Conservation (phyloP, 208 protist genomes). For the Leishmania mexicana region DNA sequence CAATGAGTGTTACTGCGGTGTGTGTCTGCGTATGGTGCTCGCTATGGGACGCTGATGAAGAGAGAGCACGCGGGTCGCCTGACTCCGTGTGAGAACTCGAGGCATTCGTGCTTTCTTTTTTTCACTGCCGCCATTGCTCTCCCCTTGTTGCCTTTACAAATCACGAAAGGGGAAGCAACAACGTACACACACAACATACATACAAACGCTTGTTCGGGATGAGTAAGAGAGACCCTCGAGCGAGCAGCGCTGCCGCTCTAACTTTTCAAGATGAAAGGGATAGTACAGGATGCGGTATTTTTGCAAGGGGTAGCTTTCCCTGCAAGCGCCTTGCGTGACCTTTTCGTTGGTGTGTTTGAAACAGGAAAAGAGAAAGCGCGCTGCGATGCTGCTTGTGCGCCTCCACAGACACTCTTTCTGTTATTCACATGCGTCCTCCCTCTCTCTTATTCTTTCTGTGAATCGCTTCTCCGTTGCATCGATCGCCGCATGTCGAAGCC, state of each 20-base stretch:
- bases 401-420: background rate
- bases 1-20: constrained; percentile 1
- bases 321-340: background rate
- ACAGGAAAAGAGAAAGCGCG: background rate
- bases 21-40: background rate
- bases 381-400: background rate
- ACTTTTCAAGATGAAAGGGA: background rate
- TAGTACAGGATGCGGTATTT: background rate
- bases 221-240: background rate
- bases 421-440: background rate
- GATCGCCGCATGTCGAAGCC: background rate
- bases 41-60: background rate
- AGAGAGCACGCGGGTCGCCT: background rate
- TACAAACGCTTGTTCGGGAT: background rate
- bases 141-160: background rate
- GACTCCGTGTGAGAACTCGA: background rate
- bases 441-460: background rate
- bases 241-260: background rate
- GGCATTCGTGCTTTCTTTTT: background rate
- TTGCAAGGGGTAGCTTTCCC: background rate
- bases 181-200: background rate
- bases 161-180: background rate
- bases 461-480: background rate
- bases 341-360: background rate
- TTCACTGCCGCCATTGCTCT: background rate